Percentiles rank a stretch among this genome's conserved stretches.
phyloP scores from a whole-genome alignment of 371 early-diverging fungal species.

The Mortierella sp. region DNA sequence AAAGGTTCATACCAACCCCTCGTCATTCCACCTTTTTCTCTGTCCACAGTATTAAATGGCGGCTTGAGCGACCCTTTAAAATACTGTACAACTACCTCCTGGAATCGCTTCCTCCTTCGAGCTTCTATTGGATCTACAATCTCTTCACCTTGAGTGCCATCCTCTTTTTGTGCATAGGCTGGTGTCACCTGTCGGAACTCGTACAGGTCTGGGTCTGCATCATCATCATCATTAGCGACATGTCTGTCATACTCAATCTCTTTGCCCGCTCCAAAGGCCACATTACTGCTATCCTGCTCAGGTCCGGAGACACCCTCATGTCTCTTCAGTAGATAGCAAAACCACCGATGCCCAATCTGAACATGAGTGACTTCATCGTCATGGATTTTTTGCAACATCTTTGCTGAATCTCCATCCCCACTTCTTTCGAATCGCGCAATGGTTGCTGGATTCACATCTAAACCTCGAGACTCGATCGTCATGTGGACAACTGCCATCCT shows the following conservation, averaged over 20 bases:
- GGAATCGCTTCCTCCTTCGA: constrained; percentile 50
- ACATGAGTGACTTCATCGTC: constrained; percentile 72
- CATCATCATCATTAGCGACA: constrained; percentile 21
- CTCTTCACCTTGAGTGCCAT: constrained; percentile 24
- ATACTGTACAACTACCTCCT: constrained; percentile 51
- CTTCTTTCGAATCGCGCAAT: constrained; percentile 64
- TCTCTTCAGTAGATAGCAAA: constrained; percentile 49
- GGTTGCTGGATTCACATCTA: constrained; percentile 72
- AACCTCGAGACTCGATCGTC: constrained; percentile 73
- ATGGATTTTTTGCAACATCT: constrained; percentile 62
- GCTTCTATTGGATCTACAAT: constrained; percentile 50
- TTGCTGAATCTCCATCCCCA: constrained; percentile 62
- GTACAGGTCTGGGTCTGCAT: constrained; percentile 39
- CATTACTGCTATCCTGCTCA: not conserved
- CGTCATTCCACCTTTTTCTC: constrained; percentile 52
- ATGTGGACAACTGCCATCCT: constrained; percentile 70
- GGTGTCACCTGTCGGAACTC: constrained; percentile 52
- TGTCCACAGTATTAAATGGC: constrained; percentile 64
- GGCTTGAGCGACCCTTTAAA: constrained; percentile 61
- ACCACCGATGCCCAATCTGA: constrained; percentile 67
- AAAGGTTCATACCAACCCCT: constrained; percentile 57
- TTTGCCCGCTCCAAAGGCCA: constrained; percentile 31
- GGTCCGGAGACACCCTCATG: constrained; percentile 49
- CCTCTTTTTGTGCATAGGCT: constrained; percentile 30
- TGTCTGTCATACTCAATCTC: not conserved